Evolutionary conservation across 1,284 basidiomycete genomes (phyloP).

Genomic region (Apiotrichum gamsii): DNA sequence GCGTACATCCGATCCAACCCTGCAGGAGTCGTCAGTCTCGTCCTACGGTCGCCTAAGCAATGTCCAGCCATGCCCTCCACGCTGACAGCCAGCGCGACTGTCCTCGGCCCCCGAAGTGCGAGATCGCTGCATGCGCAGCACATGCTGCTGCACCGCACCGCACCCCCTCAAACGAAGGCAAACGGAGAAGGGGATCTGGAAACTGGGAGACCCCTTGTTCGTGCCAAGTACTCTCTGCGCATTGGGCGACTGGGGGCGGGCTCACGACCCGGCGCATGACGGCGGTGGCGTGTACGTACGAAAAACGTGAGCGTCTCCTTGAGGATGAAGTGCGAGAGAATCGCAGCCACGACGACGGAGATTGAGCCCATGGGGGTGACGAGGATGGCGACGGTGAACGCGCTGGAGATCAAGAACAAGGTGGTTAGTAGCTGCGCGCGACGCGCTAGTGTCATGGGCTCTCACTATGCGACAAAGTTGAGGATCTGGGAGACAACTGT

Average conservation of each 20-base stretch:
- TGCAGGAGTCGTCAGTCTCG: constrained; percentile 12
- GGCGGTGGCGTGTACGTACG: constrained; percentile 13
- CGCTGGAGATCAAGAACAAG: too few relatives aligned
- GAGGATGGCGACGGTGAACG: constrained; percentile 38
- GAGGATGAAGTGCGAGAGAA: constrained; percentile 86
- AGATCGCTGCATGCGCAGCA: too few relatives aligned
- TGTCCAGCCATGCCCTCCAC: too few relatives aligned
- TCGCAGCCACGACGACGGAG: constrained; percentile 91
- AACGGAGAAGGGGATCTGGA: too few relatives aligned
- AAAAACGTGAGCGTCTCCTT: constrained; percentile 69
- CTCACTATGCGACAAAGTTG: constrained; percentile 49
- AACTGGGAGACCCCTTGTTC: too few relatives aligned
- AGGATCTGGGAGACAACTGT: constrained; percentile 32
- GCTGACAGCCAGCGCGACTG: too few relatives aligned
- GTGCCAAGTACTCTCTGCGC: too few relatives aligned
- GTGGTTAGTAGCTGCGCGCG: background rate
- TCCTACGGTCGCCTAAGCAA: constrained; percentile 5
- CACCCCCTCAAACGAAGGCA: too few relatives aligned
- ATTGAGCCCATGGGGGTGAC: constrained; percentile 80
- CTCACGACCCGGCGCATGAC: too few relatives aligned
- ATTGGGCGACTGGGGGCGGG: too few relatives aligned
- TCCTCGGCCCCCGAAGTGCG: too few relatives aligned
- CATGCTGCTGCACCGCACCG: too few relatives aligned
- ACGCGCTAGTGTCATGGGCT: background rate
- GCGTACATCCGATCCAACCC: constrained; percentile 85